Evolutionary conservation across 2,329 filamentous ascomycete genomes (phyloP).

Genomic region (Cadophora malorum): DNA sequence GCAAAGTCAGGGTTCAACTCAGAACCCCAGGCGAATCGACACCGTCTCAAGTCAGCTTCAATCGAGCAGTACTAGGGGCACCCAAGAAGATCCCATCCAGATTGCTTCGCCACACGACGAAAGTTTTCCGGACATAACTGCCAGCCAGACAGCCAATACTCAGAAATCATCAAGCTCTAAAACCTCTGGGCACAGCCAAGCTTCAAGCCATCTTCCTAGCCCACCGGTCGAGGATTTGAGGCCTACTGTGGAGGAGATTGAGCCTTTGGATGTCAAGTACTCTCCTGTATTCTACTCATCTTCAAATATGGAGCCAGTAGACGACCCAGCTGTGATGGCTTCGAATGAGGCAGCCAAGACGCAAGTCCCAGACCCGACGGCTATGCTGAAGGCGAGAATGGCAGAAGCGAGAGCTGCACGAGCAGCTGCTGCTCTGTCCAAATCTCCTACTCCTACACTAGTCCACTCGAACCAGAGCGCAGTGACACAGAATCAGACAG

Average conservation of each 20-base stretch:
- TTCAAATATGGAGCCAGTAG: constrained; percentile 4
- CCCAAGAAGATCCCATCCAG: background rate
- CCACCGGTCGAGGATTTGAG: constrained; percentile 21
- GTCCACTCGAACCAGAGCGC: constrained; percentile 4
- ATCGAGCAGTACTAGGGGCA: background rate
- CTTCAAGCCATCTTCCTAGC: constrained; percentile 24
- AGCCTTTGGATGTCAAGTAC: constrained; percentile 1
- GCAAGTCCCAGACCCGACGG: background rate
- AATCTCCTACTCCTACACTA: constrained; percentile 5
- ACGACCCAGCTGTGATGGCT: background rate
- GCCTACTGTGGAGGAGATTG: background rate
- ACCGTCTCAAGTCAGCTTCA: background rate
- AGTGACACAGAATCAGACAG: background rate
- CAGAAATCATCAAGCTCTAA: constrained; percentile 11
- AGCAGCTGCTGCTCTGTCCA: background rate
- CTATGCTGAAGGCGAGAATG: constrained; percentile 3
- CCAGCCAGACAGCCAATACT: background rate
- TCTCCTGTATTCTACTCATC: background rate
- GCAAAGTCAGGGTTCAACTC: background rate
- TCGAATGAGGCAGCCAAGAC: background rate
- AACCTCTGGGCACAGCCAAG: constrained; percentile 12
- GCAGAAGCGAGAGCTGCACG: constrained; percentile 7
- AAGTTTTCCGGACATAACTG: background rate
- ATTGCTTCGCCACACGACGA: constrained; percentile 6
- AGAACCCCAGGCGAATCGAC: background rate